Base-by-base conservation (phyloP, 345 rosid species). In the Pugionium dolabratum region DNA sequence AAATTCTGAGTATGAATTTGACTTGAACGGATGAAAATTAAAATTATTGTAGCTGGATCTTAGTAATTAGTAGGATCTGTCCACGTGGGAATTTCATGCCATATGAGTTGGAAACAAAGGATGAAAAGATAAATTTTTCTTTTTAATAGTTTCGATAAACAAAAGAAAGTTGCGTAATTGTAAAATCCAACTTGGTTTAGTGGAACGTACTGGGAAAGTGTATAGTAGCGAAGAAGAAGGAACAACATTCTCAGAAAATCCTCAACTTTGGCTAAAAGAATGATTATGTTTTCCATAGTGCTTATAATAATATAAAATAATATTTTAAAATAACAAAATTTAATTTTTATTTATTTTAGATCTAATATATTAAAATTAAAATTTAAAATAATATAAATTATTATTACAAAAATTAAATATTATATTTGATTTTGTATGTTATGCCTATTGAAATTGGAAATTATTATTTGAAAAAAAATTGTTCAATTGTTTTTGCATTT, bases 81-180 rank as follows among this genome's bases (percentile, higher is more conserved):
- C 30, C 59, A 64, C 9, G 69, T 64, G 69, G 32, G 40, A 30
- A 37, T 37, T 49, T 30, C 57, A 63, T 63, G 47, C 46, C 66
- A 4, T 49, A 63, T 50, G 30, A 64, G 59, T 51, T 51, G 59
- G 49, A 64, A 50, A 7, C 31, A 37, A 63, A 50, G 30, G 39
- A 29, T 62, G 36, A 41, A 41, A 29, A 2, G 30, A 30, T 0
- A 5, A 9, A 0, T 25, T 54, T 54, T 30, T 1, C 5, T 31
- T 31, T 28, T 3, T 7, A 11, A 44, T 32, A 33, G 9, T 7
- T 33, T 33, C 27, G 2, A 8, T 54, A 60, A 61, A 33, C 6
- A 46, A 34, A 25, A 34, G 25, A 40, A 1, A 11, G 30, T 44
- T 32, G 64, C 9, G 43, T 44, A 18, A 44, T 11, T 44, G 44